Evolutionary conservation across 1,284 basidiomycete species (phyloP).

Genomic region (Tilletia caries): DNA sequence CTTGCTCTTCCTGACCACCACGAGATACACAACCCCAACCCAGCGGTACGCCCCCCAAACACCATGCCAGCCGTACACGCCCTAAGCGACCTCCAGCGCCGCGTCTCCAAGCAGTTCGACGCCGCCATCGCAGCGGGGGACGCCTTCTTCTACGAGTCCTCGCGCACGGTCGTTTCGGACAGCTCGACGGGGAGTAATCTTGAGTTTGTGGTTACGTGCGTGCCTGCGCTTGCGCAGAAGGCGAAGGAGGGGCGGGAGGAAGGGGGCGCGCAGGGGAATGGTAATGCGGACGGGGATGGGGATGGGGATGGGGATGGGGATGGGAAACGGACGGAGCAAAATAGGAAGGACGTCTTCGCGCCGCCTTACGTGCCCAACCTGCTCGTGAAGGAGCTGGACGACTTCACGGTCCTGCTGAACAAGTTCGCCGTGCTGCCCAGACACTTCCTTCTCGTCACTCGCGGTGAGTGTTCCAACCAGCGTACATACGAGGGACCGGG

Average conservation of each 20-base stretch:
- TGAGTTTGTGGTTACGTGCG: slow-evolving; percentile 24
- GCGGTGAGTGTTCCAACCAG: no score
- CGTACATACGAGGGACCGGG: no score
- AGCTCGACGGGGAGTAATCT: not conserved
- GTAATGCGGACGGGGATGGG: not conserved
- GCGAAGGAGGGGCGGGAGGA: slow-evolving; percentile 20
- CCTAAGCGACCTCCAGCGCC: slow-evolving; percentile 22
- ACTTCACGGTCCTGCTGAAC: slow-evolving; percentile 47
- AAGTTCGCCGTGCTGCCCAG: slow-evolving; percentile 49
- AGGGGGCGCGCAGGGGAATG: slow-evolving; percentile 14
- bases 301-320: not conserved
- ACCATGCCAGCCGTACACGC: not conserved
- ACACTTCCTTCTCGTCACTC: slow-evolving; percentile 49
- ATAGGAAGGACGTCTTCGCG: slow-evolving; percentile 44
- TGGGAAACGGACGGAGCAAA: slow-evolving; percentile 25
- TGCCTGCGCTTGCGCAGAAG: slow-evolving; percentile 47
- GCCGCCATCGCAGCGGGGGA: slow-evolving; percentile 32
- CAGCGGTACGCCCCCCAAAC: no score
- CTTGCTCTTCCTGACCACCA: no score
- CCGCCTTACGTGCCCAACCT: slow-evolving; percentile 52
- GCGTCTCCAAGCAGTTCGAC: slow-evolving; percentile 34
- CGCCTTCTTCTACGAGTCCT: slow-evolving; percentile 47
- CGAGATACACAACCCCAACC: no score
- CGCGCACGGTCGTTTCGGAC: slow-evolving; percentile 21
- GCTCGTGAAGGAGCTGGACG: slow-evolving; percentile 33